Percentiles rank a stretch among this genome's conserved stretches.
phyloP scores from a whole-genome alignment of 2,329 filamentous ascomycete genomes.

The Alternaria novae-zelandiae region DNA sequence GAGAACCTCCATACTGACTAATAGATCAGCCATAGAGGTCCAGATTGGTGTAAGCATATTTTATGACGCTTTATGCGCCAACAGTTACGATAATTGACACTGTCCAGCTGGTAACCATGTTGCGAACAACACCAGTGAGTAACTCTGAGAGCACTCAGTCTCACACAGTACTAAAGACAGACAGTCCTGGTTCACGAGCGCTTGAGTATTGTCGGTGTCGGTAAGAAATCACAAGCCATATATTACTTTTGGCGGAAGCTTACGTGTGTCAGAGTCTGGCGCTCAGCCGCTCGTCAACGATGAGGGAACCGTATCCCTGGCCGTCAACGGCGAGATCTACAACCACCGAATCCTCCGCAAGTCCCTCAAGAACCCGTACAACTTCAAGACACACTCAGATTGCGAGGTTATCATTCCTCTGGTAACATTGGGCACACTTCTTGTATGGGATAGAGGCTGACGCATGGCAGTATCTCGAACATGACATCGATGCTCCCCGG shows the following conservation, averaged over 20 bases:
- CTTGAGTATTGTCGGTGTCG: constrained; percentile 95
- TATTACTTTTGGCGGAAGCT: constrained; percentile 17
- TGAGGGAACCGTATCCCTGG: constrained; percentile 85
- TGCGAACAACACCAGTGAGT: constrained; percentile 85
- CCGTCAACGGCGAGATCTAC: constrained; percentile 99
- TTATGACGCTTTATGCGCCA: constrained; percentile 32
- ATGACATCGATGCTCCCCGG: constrained; percentile 90
- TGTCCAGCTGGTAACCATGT: constrained; percentile 81
- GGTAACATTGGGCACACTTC: constrained; percentile 60
- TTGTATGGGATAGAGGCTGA: constrained; percentile 22
- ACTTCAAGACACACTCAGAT: constrained; percentile 98
- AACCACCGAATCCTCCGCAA: constrained; percentile 97
- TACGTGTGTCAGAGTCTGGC: constrained; percentile 73
- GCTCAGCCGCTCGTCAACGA: constrained; percentile 94
- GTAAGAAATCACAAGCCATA: constrained; percentile 60
- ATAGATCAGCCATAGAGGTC: constrained; percentile 74
- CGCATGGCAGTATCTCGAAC: constrained; percentile 76
- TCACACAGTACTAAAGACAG: constrained; percentile 26
- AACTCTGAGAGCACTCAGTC: background rate
- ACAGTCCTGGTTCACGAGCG: constrained; percentile 90
- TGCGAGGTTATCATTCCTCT: constrained; percentile 99
- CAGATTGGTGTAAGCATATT: constrained; percentile 89
- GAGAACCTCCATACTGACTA: background rate
- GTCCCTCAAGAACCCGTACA: constrained; percentile 79
- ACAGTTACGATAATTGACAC: constrained; percentile 41